phyloP scores from a whole-genome alignment of 139 green algal genomes.

The Pleodorina starrii region DNA sequence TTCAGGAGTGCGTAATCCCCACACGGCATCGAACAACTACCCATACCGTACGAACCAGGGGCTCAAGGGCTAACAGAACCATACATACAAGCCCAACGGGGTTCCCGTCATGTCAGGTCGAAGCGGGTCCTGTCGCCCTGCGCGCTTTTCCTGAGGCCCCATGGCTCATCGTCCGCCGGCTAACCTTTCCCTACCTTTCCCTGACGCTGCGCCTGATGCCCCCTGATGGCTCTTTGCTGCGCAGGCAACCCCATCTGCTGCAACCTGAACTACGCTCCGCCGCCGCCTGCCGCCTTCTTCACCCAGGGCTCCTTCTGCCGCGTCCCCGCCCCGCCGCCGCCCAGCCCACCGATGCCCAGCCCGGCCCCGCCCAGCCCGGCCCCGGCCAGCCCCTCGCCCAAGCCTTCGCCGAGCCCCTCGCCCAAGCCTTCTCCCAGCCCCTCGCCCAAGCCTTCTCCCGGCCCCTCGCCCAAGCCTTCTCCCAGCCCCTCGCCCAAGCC shows the following conservation, averaged over 20 bases:
- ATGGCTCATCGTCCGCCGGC: background rate
- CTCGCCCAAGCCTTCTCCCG: background rate
- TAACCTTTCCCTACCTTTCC: background rate
- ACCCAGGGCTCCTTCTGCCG: slow-evolving; percentile 8
- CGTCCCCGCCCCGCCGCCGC: background rate
- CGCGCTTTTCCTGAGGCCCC: too few relatives aligned
- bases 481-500: background rate
- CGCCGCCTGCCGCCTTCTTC: background rate
- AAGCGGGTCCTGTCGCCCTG: too few relatives aligned
- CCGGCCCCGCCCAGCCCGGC: background rate
- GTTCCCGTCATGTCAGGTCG: background rate
- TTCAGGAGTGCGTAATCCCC: too few relatives aligned
- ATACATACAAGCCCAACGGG: background rate
- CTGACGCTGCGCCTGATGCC: background rate
- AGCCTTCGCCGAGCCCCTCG: background rate
- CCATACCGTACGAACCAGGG: background rate
- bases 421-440: background rate
- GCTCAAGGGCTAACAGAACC: background rate
- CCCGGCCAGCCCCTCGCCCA: background rate
- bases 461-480: background rate
- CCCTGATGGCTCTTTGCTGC: background rate
- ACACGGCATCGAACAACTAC: too few relatives aligned
- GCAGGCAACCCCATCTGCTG: slow-evolving; percentile 27
- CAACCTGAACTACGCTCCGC: slow-evolving; percentile 3
- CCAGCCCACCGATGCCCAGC: background rate